Base-by-base conservation (phyloP, 2,329 filamentous ascomycete genomes). In the Aspergillus fumigatus region DNA sequence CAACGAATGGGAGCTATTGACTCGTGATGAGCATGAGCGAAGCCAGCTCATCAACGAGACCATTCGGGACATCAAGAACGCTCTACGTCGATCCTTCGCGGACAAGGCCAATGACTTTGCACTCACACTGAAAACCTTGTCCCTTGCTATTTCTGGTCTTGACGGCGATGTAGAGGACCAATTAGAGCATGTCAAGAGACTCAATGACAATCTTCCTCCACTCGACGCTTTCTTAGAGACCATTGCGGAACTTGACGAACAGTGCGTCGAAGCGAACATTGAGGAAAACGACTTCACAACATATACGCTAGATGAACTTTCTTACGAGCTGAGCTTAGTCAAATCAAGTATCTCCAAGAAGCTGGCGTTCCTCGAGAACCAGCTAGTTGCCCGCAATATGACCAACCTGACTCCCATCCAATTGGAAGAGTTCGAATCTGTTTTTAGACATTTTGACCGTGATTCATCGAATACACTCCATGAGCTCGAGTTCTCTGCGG, bases 281-380 rank as follows among this genome's bases (percentile, higher is more conserved):
- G 94, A 99, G 75, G 94, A 99, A 70, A 99, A 99, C 74, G 94
- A 99, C 78, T 97, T 94, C 74, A 99, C 94, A n/a, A 97, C 93
- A 8, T 97, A 97, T 76, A 96, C 93, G 9, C 94, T 97, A 73
- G 94, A 99, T 70, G 94, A 99, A 75, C 82, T 99, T 45, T 86
- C 87, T 58, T 99, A 99, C 76, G 94, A 99, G 76, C 82, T 97
- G 57, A 87, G 90, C 17, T 82, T 99, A 29, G 94, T 97, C 56
- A 92, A 92, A 71, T 88, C 89, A 29, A 94, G 90, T 10, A 93
- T 97, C 27, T 88, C 92, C 62, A 99, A 97, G 80, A 99, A 99
- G 77, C 84, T 97, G 55, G 88, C 89, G 47, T 99, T 99, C 78
- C 80, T 99, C 54, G 93, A 99, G 70, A 99, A 99, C 77, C 94